A percentile compares a stretch with the other conserved stretches of the same genome.
Evolutionary conservation across 768 basidiomycete genomes (phyloP).

Genomic region (Aureoboletus auriporus): DNA sequence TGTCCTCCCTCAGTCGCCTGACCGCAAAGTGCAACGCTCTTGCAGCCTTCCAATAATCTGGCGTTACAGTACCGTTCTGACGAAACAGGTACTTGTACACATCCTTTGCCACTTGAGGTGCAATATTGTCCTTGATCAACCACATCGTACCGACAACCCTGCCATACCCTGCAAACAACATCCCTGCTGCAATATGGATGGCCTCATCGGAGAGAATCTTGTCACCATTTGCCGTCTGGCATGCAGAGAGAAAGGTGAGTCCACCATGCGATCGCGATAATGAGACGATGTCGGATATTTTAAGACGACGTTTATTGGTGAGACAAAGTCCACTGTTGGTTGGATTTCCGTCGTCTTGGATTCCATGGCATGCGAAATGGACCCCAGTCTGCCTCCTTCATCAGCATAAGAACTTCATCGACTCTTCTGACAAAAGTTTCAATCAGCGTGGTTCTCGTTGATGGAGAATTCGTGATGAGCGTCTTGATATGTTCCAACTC

Average conservation of each 20-base stretch:
- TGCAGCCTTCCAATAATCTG: not conserved
- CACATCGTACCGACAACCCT: slow-evolving; percentile 42
- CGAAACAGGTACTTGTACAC: slow-evolving; percentile 23
- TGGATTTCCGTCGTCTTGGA: slow-evolving; percentile 11
- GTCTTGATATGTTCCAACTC: slow-evolving; percentile 27
- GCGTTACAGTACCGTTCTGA: not conserved
- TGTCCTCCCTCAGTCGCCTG: not conserved
- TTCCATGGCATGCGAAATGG: slow-evolving; percentile 32
- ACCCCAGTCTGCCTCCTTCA: slow-evolving; percentile 6
- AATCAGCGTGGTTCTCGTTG: no score
- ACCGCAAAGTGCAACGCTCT: not conserved
- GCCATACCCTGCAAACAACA: slow-evolving; percentile 29
- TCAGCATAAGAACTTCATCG: slow-evolving; percentile 1
- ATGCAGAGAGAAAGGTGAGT: slow-evolving; percentile 45
- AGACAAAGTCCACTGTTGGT: slow-evolving; percentile 18
- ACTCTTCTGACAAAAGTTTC: not conserved
- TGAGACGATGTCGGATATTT: slow-evolving; percentile 1
- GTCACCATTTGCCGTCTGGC: slow-evolving; percentile 39
- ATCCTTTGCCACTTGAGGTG: slow-evolving; percentile 26
- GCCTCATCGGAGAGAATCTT: slow-evolving; percentile 33
- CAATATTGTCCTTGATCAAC: slow-evolving; percentile 37
- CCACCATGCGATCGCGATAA: slow-evolving; percentile 15
- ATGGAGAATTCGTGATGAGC: no score
- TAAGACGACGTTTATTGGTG: slow-evolving; percentile 1
- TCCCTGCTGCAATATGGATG: slow-evolving; percentile 41